Evolutionary conservation across 257 asterid genomes (phyloP).

Genomic region (Lycium barbarum): DNA sequence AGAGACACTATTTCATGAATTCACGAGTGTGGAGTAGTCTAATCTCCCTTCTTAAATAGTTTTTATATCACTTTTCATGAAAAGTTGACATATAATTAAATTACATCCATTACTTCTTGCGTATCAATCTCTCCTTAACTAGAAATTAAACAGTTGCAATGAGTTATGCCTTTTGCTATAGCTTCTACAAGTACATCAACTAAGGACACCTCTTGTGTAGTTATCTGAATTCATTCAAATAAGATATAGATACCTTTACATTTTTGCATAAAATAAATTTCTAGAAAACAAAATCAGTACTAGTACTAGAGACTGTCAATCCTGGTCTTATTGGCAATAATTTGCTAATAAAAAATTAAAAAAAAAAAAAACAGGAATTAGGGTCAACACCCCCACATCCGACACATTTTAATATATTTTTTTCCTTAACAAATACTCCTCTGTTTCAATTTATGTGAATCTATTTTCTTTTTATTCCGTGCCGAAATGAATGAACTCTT

Average conservation of each 20-base stretch:
- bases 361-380: not conserved
- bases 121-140: too few species aligned
- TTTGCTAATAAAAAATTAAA: not conserved
- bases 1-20: not conserved
- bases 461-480: too few species aligned
- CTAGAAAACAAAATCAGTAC: not conserved
- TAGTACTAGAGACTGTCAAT: too few species aligned
- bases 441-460: too few species aligned
- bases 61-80: not conserved
- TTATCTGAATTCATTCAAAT: not conserved
- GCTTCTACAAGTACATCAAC: not conserved
- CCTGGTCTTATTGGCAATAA: not conserved
- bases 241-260: not conserved
- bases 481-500: too few species aligned
- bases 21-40: not conserved
- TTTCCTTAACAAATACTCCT: too few species aligned
- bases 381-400: not conserved
- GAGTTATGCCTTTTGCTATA: not conserved
- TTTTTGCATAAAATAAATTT: not conserved
- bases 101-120: not conserved
- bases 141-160: not conserved
- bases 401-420: not conserved
- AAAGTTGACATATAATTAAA: not conserved
- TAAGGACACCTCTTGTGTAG: not conserved
- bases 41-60: too few species aligned